Base-by-base conservation (phyloP, 2,329 filamentous ascomycete genomes). In the Trichophaea hybrida region DNA sequence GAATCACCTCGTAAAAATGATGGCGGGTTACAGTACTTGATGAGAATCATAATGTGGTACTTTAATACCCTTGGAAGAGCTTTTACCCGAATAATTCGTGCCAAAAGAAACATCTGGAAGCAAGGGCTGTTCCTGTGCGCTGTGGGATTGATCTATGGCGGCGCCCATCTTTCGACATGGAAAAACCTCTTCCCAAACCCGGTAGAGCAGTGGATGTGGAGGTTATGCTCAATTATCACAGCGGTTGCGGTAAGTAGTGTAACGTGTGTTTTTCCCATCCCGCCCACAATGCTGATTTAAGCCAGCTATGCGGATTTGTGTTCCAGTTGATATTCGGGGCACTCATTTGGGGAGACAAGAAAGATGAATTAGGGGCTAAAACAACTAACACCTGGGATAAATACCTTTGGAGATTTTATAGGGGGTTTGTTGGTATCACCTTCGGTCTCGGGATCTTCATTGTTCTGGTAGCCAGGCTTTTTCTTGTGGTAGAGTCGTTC, bases 131-230 rank as follows among this genome's bases (percentile, higher is more conserved):
- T 31, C 13, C 15, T 53, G 15, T 10, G 7, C 7, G 32, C 12
- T 13, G 50, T 53, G 12, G 50, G 50, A n/a, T 13, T 53, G 8
- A 37, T 61, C 38, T 63, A 61, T 34, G 59, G 65, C 2, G 58
- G 40, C 15, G 33, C 69, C 2, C 69, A 70, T 49, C 52, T 66
- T 6, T 61, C 65, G 1, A 68, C 64, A 6, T 70, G 68, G 68
- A 65, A 68, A 31, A 65, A 69, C 24, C 61, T 69, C 52, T 70
- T 69, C 52, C 66, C 68, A 0, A 65, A 62, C 10, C 32, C 35
- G 3, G 32, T 58, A 2, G 69, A 70, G 46, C 38, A 40, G 49
- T 68, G 61, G 57, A 43, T 69, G 13, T 70, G 68, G 65, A 57
- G 68, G 4, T 24, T 51, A 34, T 10, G 59, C 54, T 34, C 31